Percentiles rank a stretch among this genome's conserved stretches.
These are phyloP conservation scores for Pleomassaria siparia DNA, from an alignment of 2,329 filamentous ascomycete genomes.

Conservation along the genomic window DNA sequence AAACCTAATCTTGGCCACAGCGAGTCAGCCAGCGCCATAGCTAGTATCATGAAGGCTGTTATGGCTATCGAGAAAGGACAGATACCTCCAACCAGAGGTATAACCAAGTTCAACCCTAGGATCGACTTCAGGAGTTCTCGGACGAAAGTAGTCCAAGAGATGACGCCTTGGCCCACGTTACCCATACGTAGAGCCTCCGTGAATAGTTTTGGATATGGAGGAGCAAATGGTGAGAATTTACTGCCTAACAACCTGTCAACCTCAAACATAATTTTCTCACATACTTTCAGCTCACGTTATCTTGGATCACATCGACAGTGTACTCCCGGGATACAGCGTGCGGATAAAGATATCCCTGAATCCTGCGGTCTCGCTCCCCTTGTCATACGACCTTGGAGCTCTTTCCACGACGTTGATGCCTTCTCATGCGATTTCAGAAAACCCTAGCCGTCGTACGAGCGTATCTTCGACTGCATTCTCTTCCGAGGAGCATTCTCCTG, in stretches of 20 bases:
- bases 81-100: constrained; percentile 35
- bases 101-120: not conserved
- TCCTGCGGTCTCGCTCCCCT: no score
- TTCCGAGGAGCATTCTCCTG: no score
- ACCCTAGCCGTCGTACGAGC: no score
- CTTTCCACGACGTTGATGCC: no score
- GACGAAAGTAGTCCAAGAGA: constrained; percentile 7
- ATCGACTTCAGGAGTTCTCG: constrained; percentile 9
- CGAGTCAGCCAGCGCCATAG: constrained; percentile 49
- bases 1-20: constrained; percentile 44
- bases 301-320: constrained; percentile 2
- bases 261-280: no score
- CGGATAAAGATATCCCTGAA: not conserved
- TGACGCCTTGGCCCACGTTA: constrained; percentile 11
- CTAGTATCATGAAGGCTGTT: constrained; percentile 48
- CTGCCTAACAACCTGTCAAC: no score
- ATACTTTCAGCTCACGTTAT: no score
- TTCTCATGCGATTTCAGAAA: no score
- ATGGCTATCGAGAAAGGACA: constrained; percentile 44
- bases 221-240: constrained; percentile 16
- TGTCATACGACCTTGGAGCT: no score
- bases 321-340: not conserved
- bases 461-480: no score
- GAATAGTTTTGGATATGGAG: constrained; percentile 15
- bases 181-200: constrained; percentile 8